Evolutionary conservation across 345 rosid species (phyloP), one percentile per base, ranked within the genome.

Genomic region (Euphorbia tirucalli): DNA sequence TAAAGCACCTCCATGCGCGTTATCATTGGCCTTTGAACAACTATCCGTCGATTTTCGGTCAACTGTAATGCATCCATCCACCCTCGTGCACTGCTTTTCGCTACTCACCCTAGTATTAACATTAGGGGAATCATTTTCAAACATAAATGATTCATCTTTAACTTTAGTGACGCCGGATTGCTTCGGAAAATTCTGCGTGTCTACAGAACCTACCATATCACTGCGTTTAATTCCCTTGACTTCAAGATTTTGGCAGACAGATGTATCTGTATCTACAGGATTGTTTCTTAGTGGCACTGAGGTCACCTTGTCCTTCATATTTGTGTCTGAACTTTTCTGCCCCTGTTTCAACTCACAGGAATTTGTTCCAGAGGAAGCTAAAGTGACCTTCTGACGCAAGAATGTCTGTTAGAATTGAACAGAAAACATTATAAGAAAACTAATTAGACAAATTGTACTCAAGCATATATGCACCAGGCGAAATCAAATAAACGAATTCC

Each of bases 371-470:
- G 86, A 71, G 73, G 98, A 86, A 60, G 87, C 95, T 65, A 92
- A 74, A 28, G 88, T 90, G 61, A 86, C 88, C 90, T 90, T 94
- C 80, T 92, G 96, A 46, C 96, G 94, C 86, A 90, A 71, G 82
- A 94, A 94, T 58, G 98, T 94, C 98, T 94, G 70, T 56, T 66
- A 71, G 78, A 79, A 64, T 62, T 56, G 25, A 78, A 75, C 28
- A 68, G 52, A 44, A 35, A 62, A 19, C 75, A 27, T 30, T 46
- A 22, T 22, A n/a, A n/a, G n/a, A n/a, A n/a, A n/a, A n/a, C n/a
- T n/a, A n/a, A n/a, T 72, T 72, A 76, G 61, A 4, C 30, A 35
- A 25, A 71, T 31, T 41, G 22, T 48, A 8, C 52, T 3, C 39
- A 44, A 43, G 43, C 39, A 39, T 7, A 24, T 28, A 30, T 30